These are phyloP conservation scores for Mrakia gelida DNA, from an alignment of 768 basidiomycete species.

Conservation along the genomic window DNA sequence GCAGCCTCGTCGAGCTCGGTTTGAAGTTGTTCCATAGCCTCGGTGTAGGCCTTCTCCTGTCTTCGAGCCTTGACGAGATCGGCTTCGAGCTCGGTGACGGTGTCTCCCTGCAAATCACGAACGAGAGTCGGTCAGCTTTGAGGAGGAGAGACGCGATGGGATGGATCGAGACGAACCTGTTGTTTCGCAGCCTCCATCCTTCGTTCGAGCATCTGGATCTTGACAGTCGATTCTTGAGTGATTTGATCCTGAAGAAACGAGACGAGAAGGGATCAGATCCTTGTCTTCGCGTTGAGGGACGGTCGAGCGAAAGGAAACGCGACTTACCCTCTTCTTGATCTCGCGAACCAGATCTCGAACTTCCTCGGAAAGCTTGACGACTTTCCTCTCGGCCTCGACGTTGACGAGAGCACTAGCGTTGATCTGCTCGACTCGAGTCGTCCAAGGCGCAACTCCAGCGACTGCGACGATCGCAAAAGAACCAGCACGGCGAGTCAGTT, in stretches of 20 bases:
- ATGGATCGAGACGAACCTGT: constrained; percentile 48
- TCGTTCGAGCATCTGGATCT: constrained; percentile 92
- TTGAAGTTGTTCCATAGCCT: constrained; percentile 89
- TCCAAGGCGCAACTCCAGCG: constrained; percentile 73
- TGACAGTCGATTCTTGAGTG: constrained; percentile 81
- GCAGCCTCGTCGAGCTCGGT: constrained; percentile 79
- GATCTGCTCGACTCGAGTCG: constrained; percentile 72
- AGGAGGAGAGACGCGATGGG: neutral
- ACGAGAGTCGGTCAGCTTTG: neutral
- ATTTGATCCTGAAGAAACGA: constrained; percentile 68
- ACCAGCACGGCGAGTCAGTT: neutral
- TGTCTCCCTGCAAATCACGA: constrained; percentile 54
- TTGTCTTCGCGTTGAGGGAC: too few relatives aligned
- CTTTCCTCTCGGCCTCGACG: constrained; percentile 85
- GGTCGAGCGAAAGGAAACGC: too few relatives aligned
- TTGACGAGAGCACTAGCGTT: constrained; percentile 78
- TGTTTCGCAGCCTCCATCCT: constrained; percentile 86
- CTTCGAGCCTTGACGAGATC: constrained; percentile 76
- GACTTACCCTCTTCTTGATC: constrained; percentile 57
- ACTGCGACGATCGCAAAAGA: constrained; percentile 34
- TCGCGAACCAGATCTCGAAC: constrained; percentile 79
- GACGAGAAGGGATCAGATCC: neutral
- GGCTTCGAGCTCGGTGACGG: constrained; percentile 71
- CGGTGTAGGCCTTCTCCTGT: constrained; percentile 84
- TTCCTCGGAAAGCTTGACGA: constrained; percentile 79